Base-by-base conservation (phyloP, 257 asterid species). In the Phtheirospermum japonicum region DNA sequence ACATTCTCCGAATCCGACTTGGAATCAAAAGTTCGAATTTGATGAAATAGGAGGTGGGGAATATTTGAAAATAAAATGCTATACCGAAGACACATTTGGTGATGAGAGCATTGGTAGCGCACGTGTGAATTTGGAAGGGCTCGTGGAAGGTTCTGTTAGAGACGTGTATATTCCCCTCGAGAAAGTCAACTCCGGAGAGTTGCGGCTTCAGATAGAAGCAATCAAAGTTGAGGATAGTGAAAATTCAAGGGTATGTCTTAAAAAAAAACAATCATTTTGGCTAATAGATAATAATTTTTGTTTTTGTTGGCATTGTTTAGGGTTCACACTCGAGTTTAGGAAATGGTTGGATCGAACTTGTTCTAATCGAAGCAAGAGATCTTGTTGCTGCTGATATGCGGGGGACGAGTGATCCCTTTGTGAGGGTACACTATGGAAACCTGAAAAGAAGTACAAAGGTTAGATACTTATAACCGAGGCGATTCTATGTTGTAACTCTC, bases 381-480 rank as follows among this genome's bases (percentile, higher is more conserved):
- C 96, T 93, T 43, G 56, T 93, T 64, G 99, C 89, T 58, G 99
- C 99, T 69, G 99, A 93, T 84, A 75, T 87, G 45, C 79, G 99
- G 79, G 99, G 99, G 58, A 93, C 96, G 7, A 93, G 99, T 63
- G 99, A 93, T 77, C 99, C 99, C 51, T 93, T 75, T 46, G 99
- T 93, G 74, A 85, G 88, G 73, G 84, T 93, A 58, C 90, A 90
- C 37, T 93, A 93, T 26, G 99, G 99, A 12, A 78, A 73, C 83
- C 68, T 85, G 84, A 90, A 85, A 85, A 87, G 84, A 81, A 83
- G 77, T 42, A 93, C 95, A 4, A 93, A 93, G 95, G 97, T 91
- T 39, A 63, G 85, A 54, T 32, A 32, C 12, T 13, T 5, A 14
- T 16, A 56, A 26, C 31, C n/a, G 31, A 17, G 52, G 53, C 66